Evolutionary conservation across 164 flowering plant species (phyloP).

Genomic region (Magnolia kwangsiensis): DNA sequence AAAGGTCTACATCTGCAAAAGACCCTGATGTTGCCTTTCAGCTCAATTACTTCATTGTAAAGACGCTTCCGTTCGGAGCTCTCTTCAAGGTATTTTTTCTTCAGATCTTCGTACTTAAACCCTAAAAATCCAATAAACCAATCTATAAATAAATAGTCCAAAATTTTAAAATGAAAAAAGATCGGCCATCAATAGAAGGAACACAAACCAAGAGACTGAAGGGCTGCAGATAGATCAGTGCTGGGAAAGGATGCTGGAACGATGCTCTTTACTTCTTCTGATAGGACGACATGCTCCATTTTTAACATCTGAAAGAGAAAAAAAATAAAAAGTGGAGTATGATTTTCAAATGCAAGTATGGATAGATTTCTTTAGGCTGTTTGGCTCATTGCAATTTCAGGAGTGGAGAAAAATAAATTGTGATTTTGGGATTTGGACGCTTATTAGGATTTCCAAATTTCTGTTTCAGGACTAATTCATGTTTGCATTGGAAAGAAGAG

Average conservation of each 20-base stretch:
- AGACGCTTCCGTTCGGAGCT: slow-evolving; percentile 57
- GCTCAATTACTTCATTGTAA: slow-evolving; percentile 89
- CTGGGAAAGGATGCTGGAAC: slow-evolving; percentile 34
- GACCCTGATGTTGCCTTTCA: slow-evolving; percentile 85
- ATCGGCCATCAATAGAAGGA: neutral
- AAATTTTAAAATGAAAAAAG: neutral
- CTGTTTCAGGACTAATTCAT: neutral
- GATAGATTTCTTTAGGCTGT: neutral
- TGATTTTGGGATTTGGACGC: neutral
- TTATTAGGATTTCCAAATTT: neutral
- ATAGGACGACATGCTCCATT: slow-evolving; percentile 40
- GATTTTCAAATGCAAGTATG: neutral
- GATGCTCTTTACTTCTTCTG: slow-evolving; percentile 46
- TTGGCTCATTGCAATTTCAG: neutral
- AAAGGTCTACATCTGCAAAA: slow-evolving; percentile 91
- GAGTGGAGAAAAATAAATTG: neutral
- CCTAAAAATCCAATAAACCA: slow-evolving; percentile 32
- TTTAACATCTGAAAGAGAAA: slow-evolving; percentile 44
- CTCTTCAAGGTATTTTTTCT: slow-evolving; percentile 63
- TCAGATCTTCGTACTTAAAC: slow-evolving; percentile 34
- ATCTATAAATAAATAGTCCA: neutral
- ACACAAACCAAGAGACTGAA: slow-evolving; percentile 51
- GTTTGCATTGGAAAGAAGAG: neutral
- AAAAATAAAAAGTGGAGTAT: neutral
- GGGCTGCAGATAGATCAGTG: slow-evolving; percentile 35